These are phyloP conservation scores for Malus sieversii DNA, from an alignment of 306 rosid genomes.

Conservation along the genomic window DNA sequence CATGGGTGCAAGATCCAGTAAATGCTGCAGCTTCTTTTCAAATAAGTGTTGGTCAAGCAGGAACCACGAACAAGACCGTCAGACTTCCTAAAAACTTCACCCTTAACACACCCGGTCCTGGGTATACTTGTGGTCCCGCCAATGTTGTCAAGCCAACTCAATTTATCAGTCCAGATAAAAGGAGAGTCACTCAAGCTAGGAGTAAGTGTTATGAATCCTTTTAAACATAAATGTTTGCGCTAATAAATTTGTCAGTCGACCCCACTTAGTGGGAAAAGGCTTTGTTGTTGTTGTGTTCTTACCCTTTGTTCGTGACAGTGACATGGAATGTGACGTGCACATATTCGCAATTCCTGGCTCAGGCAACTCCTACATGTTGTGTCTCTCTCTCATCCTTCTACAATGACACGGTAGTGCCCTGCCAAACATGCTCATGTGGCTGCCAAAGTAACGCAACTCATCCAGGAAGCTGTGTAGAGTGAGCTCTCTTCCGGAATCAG, in stretches of 20 bases:
- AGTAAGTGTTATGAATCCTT: constrained; percentile 44
- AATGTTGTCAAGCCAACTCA: constrained; percentile 46
- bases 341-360: constrained; percentile 80
- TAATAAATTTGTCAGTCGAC: not conserved
- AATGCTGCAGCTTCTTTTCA: constrained; percentile 65
- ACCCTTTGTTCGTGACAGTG: constrained; percentile 46
- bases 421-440: constrained; percentile 75
- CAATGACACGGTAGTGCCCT: constrained; percentile 65
- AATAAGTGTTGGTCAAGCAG: constrained; percentile 68
- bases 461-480: constrained; percentile 67
- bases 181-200: constrained; percentile 76
- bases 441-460: constrained; percentile 45
- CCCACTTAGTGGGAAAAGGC: too few relatives aligned
- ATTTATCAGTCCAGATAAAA: constrained; percentile 49
- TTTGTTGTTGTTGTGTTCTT: too few relatives aligned
- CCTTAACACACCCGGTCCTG: constrained; percentile 75
- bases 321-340: constrained; percentile 91
- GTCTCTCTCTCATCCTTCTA: constrained; percentile 83
- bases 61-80: constrained; percentile 63
- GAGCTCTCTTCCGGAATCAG: constrained; percentile 19
- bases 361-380: constrained; percentile 72
- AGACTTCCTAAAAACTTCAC: constrained; percentile 60
- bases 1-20: constrained; percentile 67
- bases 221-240: not conserved
- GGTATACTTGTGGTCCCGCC: constrained; percentile 72